Evolutionary conservation across 306 rosid species (phyloP).

Genomic region (Alnus glutinosa): DNA sequence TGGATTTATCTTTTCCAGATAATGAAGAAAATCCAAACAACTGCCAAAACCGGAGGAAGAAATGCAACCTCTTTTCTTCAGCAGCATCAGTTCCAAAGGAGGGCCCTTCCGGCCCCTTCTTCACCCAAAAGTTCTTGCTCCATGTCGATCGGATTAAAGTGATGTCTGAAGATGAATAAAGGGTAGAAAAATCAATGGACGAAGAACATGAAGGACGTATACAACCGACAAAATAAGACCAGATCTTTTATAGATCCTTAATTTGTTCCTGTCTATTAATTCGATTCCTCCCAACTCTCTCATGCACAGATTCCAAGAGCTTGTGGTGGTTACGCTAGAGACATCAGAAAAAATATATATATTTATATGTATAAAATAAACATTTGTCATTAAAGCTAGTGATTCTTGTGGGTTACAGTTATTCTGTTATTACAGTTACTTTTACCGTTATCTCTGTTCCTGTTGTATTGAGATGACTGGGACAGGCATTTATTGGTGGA

Average conservation of each 20-base stretch:
- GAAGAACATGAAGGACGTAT: slow-evolving; percentile 52
- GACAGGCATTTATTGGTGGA: slow-evolving; percentile 38
- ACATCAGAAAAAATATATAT: slow-evolving; percentile 26
- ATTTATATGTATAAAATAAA: neutral
- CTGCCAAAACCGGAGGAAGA: neutral
- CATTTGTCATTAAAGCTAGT: neutral
- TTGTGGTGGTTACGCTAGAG: slow-evolving; percentile 31
- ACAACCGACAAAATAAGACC: slow-evolving; percentile 61
- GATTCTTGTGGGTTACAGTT: slow-evolving; percentile 47
- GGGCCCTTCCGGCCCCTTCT: neutral
- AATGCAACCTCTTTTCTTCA: too few relatives aligned
- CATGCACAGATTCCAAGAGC: slow-evolving; percentile 60
- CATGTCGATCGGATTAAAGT: slow-evolving; percentile 48
- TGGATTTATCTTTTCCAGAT: slow-evolving; percentile 26
- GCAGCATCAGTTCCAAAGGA: slow-evolving; percentile 13
- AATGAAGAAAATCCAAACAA: slow-evolving; percentile 13
- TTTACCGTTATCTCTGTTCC: slow-evolving; percentile 29
- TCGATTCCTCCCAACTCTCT: neutral
- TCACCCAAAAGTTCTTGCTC: slow-evolving; percentile 25
- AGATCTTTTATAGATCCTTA: slow-evolving; percentile 65
- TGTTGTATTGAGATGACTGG: slow-evolving; percentile 36
- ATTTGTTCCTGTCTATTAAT: slow-evolving; percentile 41
- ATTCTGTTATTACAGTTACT: slow-evolving; percentile 67
- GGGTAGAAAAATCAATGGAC: slow-evolving; percentile 50
- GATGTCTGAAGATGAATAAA: slow-evolving; percentile 49